Evolutionary conservation across 768 basidiomycete species (phyloP).

Genomic region (Hypholoma fasciculare): DNA sequence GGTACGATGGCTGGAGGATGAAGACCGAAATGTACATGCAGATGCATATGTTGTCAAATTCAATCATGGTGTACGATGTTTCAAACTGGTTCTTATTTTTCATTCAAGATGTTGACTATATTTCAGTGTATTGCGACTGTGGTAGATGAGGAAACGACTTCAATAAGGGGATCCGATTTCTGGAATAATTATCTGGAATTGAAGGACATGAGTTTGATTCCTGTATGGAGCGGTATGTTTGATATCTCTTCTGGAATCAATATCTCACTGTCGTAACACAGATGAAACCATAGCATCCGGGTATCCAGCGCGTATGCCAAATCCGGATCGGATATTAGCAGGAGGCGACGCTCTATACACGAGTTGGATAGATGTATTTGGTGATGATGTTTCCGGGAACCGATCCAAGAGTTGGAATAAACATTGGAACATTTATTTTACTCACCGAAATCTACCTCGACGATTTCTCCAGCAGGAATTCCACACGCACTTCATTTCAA

Average conservation of each 20-base stretch:
- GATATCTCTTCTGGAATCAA: background rate
- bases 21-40: constrained; percentile 12
- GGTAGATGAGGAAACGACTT: constrained; percentile 4
- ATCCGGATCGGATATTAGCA: constrained; percentile 29
- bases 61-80: constrained; percentile 9
- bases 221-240: constrained; percentile 18
- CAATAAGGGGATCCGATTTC: constrained; percentile 15
- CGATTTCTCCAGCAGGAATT: constrained; percentile 35
- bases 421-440: constrained; percentile 41
- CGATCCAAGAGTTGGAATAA: constrained; percentile 45
- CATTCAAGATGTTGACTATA: background rate
- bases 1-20: constrained; percentile 23
- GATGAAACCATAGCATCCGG: constrained; percentile 22
- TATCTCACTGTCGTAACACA: constrained; percentile 7
- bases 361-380: constrained; percentile 31
- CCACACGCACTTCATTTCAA: constrained; percentile 38
- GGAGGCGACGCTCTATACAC: constrained; percentile 29
- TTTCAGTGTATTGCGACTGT: constrained; percentile 13
- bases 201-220: constrained; percentile 13
- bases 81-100: background rate
- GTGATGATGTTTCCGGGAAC: constrained; percentile 47
- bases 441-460: constrained; percentile 34
- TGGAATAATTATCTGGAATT: constrained; percentile 21
- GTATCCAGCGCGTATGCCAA: constrained; percentile 26
- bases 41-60: constrained; percentile 19